Conservation (phyloP, 1,284 basidiomycete species). For the Cutaneotrichosporon mucoides region DNA sequence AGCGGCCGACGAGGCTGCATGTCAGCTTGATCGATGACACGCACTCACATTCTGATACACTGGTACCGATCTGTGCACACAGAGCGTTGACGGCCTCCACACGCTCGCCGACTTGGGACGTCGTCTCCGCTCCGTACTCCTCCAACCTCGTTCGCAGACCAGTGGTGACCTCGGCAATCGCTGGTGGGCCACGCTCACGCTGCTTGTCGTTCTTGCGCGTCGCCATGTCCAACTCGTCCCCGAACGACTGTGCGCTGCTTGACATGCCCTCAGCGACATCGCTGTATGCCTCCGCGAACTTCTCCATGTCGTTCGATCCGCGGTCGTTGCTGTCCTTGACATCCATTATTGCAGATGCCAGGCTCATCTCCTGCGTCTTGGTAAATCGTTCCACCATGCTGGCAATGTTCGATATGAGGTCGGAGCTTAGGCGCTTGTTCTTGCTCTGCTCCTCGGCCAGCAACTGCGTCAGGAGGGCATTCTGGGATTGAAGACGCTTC, state of each 20-base stretch:
- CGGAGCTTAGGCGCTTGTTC: conserved; percentile 63
- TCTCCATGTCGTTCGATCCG: conserved; percentile 32
- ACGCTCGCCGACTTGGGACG: conserved; percentile 23
- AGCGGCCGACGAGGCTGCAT: background rate
- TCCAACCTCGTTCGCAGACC: conserved; percentile 25
- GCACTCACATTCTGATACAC: conserved; percentile 26
- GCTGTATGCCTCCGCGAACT: conserved; percentile 2
- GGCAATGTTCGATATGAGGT: conserved; percentile 68
- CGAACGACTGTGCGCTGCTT: background rate
- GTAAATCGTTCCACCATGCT: conserved; percentile 66
- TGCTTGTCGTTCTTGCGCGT: conserved; percentile 6
- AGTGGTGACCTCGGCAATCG: conserved; percentile 25
- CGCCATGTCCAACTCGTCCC: background rate
- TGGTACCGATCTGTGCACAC: conserved; percentile 22
- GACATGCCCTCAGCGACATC: background rate
- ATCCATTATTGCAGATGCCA: conserved; percentile 59
- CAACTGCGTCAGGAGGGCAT: conserved; percentile 60
- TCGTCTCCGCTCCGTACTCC: conserved; percentile 26
- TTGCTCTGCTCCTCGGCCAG: conserved; percentile 65
- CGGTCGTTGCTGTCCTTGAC: conserved; percentile 59
- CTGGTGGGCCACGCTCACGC: conserved; percentile 13
- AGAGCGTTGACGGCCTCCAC: conserved; percentile 24
- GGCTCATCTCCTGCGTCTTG: conserved; percentile 61
- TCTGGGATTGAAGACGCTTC: conserved; percentile 64
- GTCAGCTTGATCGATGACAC: no score